phyloP scores from a whole-genome alignment of 306 rosid genomes.

The Comarum palustre region DNA sequence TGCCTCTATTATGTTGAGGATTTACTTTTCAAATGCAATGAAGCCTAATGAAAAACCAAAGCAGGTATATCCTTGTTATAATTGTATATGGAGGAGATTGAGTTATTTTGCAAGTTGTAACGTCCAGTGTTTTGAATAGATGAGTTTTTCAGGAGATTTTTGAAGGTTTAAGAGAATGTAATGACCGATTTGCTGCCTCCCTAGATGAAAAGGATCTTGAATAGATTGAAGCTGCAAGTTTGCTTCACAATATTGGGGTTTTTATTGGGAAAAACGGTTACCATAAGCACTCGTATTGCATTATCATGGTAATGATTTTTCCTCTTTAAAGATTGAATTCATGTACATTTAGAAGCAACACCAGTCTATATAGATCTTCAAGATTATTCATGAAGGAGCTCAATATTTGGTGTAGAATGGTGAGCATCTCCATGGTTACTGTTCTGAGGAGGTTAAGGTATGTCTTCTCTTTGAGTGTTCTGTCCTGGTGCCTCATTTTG shows the following conservation, averaged over 20 bases:
- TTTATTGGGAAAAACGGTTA: slow-evolving; percentile 33
- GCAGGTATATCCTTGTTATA: neutral
- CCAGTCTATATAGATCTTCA: neutral
- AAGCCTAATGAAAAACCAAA: neutral
- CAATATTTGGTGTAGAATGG: slow-evolving; percentile 25
- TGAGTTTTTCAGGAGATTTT: slow-evolving; percentile 34
- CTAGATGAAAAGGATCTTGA: slow-evolving; percentile 35
- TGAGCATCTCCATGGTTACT: slow-evolving; percentile 27
- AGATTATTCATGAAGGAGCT: neutral
- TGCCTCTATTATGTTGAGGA: neutral
- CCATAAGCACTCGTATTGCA: slow-evolving; percentile 32
- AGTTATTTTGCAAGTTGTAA: slow-evolving; percentile 6
- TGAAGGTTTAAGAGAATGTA: slow-evolving; percentile 30
- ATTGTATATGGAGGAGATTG: neutral
- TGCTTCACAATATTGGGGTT: slow-evolving; percentile 42
- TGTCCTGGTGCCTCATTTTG: neutral
- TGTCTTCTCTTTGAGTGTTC: slow-evolving; percentile 10
- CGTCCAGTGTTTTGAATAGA: slow-evolving; percentile 1
- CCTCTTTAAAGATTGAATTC: neutral
- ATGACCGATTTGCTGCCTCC: slow-evolving; percentile 16
- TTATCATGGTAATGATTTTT: slow-evolving; percentile 30
- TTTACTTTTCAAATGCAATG: neutral
- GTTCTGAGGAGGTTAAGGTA: slow-evolving; percentile 39
- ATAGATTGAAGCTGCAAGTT: slow-evolving; percentile 38
- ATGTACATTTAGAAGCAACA: neutral